Evolutionary conservation across 208 protist species (phyloP).

Genomic region (Acanthamoeba lenticulata): DNA sequence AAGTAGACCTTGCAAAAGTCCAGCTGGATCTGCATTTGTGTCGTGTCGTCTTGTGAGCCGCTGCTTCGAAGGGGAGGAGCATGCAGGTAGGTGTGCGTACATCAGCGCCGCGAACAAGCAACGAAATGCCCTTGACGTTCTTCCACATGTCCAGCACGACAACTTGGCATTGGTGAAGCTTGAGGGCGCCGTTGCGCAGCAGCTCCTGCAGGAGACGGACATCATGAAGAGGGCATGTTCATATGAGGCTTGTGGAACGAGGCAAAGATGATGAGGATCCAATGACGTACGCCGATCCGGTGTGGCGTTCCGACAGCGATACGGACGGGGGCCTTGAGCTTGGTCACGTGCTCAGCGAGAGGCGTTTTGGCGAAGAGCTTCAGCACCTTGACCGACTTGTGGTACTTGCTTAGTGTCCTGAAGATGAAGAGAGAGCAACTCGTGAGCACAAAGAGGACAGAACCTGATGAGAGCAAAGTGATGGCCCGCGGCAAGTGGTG

Average conservation of each 20-base stretch:
- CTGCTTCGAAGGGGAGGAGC: background rate
- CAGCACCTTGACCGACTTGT: background rate
- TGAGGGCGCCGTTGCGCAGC: background rate
- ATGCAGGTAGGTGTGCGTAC: background rate
- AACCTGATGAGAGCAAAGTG: background rate
- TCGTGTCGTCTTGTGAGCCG: background rate
- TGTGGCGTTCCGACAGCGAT: background rate
- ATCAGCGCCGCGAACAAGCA: background rate
- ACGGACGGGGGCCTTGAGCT: background rate
- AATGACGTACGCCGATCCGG: background rate
- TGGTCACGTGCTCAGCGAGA: background rate
- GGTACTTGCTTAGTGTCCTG: background rate
- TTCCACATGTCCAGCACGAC: constrained; percentile 28
- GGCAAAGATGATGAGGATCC: background rate
- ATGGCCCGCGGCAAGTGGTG: background rate
- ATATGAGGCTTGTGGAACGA: background rate
- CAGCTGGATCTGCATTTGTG: background rate
- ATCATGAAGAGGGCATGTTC: background rate
- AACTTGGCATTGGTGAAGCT: background rate
- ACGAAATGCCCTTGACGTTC: constrained; percentile 40
- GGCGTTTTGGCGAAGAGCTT: constrained; percentile 25
- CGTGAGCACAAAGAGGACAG: background rate
- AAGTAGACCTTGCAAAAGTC: constrained; percentile 27
- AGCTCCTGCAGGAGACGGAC: background rate
- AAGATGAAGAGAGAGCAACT: background rate